Percentiles rank a stretch among this genome's conserved stretches.
Evolutionary conservation across 225 moss, liverwort and hornwort genomes (phyloP).

Genomic region (Antitrichia curtipendula): DNA sequence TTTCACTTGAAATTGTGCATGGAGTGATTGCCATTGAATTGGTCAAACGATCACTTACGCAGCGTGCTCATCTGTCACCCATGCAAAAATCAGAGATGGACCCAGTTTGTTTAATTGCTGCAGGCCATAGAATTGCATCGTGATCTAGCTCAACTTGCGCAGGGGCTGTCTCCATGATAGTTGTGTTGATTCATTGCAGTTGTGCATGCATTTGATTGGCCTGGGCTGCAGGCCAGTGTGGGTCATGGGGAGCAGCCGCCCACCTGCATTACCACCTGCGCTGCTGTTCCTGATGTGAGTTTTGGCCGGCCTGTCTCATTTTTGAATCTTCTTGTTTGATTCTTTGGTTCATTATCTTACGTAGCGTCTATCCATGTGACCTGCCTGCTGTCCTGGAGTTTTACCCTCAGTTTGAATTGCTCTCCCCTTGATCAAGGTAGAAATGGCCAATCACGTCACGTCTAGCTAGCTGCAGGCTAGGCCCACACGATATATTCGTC

Average conservation of each 20-base stretch:
- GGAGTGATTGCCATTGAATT: background rate
- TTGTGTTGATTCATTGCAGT: too few species aligned
- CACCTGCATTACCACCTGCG: too few species aligned
- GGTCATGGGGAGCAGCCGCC: background rate
- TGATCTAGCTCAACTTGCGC: too few species aligned
- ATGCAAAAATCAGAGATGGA: background rate
- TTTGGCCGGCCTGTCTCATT: too few species aligned
- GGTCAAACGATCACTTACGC: background rate
- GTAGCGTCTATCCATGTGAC: background rate
- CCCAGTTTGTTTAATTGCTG: too few species aligned
- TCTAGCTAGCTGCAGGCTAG: too few species aligned
- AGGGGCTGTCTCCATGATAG: too few species aligned
- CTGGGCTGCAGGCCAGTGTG: background rate
- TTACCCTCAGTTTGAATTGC: background rate
- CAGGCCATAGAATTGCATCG: too few species aligned
- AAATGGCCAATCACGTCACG: background rate
- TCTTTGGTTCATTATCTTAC: background rate
- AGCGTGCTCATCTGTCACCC: background rate
- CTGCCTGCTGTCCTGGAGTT: background rate
- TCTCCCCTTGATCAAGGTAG: background rate
- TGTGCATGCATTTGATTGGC: background rate
- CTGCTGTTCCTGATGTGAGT: background rate
- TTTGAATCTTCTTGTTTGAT: background rate
- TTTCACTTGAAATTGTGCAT: background rate
- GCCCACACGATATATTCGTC: background rate